Base-by-base conservation (phyloP, 192 early-diverging fungal genomes). In the Globomyces pollinis-pini region DNA sequence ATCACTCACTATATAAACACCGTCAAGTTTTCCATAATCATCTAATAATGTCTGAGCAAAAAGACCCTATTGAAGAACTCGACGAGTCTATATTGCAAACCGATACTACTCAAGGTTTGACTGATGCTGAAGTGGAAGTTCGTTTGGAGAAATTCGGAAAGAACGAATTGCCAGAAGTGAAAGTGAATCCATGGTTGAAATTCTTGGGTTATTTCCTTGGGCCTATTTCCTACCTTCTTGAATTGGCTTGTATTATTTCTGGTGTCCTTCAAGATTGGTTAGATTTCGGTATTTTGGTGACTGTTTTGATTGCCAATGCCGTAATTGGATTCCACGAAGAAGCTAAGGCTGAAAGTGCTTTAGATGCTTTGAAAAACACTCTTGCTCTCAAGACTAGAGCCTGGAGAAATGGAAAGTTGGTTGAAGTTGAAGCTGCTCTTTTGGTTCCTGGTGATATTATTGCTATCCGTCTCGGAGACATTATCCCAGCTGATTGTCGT, bases 371-470 rank as follows among this genome's bases (percentile, higher is more conserved):
- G 61, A 95, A 91, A 83, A 89, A 86, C 16, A 90, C 90, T 16
- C 79, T 93, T 12, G 91, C 92, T 18, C 86, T 90, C 30, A 86
- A 91, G 75, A 85, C 84, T 69, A 88, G 86, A 71, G 88, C 87
- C 61, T 90, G 86, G 83, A 85, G 92, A 68, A 80, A 92, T 71
- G 86, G 86, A 69, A 72, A 80, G 58, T 88, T 88, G 80, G 76
- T 75, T 16, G 84, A 84, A 5, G 80, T 92, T 69, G 87, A 91
- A 58, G 79, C 91, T 23, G 69, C 75, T 34, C 65, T 71, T 32
- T 76, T 94, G 31, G 93, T 94, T 50, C 90, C 90, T 42, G 93
- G 93, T 65, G 93, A 95, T 73, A 76, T 95, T 38, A 87, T 95
- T 65, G 74, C 80, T 36, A 65, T 96, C 62, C 85, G 89, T 62